Base-by-base conservation (phyloP, 352 stramenopile genomes). In the Globisporangium megalacanthum region DNA sequence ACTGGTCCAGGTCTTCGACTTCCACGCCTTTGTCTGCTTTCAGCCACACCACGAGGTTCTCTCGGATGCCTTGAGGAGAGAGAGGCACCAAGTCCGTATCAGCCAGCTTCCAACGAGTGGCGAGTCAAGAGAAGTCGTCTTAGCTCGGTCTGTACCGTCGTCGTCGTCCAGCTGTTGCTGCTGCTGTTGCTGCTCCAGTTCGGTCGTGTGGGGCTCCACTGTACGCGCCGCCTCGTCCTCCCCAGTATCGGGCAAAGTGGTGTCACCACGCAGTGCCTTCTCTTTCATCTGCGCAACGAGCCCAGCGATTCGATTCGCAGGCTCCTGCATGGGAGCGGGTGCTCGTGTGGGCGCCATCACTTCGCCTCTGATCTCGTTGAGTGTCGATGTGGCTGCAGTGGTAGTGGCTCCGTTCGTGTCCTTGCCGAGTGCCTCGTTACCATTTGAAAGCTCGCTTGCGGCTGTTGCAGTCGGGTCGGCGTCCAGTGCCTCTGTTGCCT, bases 21-120 rank as follows among this genome's bases (percentile, higher is more conserved):
- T 86, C 58, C 1, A 88, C 74, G 19, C 76, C 78, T 29, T 62
- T 67, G 51, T 88, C 74, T 5, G 72, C 71, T 19, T 72, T 68
- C 10, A 88, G 62, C 78, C 78, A 88, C 45, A 80, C 10, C 2
- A 70, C 31, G 15, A 86, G 49, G 14, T 72, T 69, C 10, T 56
- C 50, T 8, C 66, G 52, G 46, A 81, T 60, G 15, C n/a, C 76
- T 85, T 20, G 4, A 37, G 11, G 19, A 53, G 29, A 25, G 19
- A 46, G 37, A n/a, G 25, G 25, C 25, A 29, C 25, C 25, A 29
- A 4, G 25, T 29, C 25, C 25, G 25, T 29, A 4, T 29, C 25
- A 29, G 25, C 25, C 25, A 29, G 25, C 25, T 29, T 29, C 1
- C 25, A 29, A 4, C 25, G 25, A 4, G 25, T 4, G 13, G 14